Base-by-base conservation (phyloP, 1,139 yeast species). In the Meyerozyma carpophila region DNA sequence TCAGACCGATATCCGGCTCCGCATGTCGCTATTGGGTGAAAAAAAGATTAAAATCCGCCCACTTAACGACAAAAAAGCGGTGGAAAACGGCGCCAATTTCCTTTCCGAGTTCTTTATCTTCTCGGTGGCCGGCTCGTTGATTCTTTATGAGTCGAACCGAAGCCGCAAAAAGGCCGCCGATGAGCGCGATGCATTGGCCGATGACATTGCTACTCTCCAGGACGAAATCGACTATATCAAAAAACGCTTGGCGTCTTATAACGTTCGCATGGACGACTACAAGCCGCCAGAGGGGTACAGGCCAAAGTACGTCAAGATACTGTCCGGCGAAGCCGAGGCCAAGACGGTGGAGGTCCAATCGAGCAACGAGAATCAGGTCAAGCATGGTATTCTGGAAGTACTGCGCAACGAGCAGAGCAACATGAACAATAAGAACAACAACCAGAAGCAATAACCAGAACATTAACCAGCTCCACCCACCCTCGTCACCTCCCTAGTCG, bases 71-170 rank as follows among this genome's bases (percentile, higher is more conserved):
- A 81, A 83, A 21, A 83, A 81, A 57, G 96, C 96, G 37, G 79
- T 89, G 38, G 95, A 89, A 48, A 80, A 75, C 45, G 96, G 96
- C 1, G 95, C 96, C 39, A 84, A 77, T 41, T 81, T 88, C 56
- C 64, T 89, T 7, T 83, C 93, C 36, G 96, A 89, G 59, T 61
- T 81, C 32, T 84, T 89, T 55, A 81, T 89, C 32, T 89, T 89
- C 54, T 61, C 71, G 50, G 94, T 88, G 21, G 96, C 95, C 3
- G 95, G 95, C 5, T 75, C 84, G 1, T 70, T 86, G 43, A 82
- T 89, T n/a, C 58, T 88, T 24, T 87, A 76, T 58, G 96, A 89
- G 58, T 75, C 87, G 40, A 72, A 76, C 53, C 72, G 93, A 50
- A 80, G 88, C 41, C 69, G 89, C 34, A 76, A 78, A 54, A 84